phyloP scores from a whole-genome alignment of 257 asterid species.

The Plantago ovata region DNA sequence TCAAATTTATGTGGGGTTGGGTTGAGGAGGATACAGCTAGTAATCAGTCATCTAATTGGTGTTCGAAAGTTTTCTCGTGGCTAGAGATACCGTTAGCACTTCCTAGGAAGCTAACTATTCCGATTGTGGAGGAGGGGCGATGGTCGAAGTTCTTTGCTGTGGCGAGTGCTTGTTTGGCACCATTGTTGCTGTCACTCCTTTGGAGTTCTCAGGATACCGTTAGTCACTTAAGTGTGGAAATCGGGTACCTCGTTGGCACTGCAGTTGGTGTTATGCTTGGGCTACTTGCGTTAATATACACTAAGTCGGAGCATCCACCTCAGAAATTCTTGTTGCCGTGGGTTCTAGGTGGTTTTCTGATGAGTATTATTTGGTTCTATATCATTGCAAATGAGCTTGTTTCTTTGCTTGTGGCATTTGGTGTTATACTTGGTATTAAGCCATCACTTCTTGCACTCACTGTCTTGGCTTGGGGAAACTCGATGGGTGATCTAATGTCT shows the following conservation, averaged over 20 bases:
- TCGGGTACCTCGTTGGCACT: constrained; percentile 28
- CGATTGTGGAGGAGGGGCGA: constrained; percentile 65
- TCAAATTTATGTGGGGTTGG: constrained; percentile 61
- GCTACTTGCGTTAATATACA: constrained; percentile 38
- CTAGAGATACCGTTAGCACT: constrained; percentile 56
- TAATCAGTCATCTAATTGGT: constrained; percentile 28
- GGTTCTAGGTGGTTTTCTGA: constrained; percentile 73
- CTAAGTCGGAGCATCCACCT: constrained; percentile 50
- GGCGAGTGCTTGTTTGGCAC: constrained; percentile 55
- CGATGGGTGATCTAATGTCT: constrained; percentile 81
- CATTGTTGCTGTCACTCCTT: constrained; percentile 49
- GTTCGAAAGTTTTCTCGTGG: constrained; percentile 41
- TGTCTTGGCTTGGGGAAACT: constrained; percentile 84
- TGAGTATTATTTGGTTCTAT: constrained; percentile 87
- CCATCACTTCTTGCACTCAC: constrained; percentile 64
- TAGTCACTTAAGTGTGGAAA: constrained; percentile 11
- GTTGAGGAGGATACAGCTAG: constrained; percentile 30
- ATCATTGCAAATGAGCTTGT: constrained; percentile 77
- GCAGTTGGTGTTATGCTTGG: constrained; percentile 42
- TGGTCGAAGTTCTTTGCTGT: constrained; percentile 76
- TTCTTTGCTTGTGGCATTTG: constrained; percentile 53
- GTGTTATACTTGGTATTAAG: constrained; percentile 47
- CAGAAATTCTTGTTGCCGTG: constrained; percentile 44
- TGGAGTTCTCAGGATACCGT: constrained; percentile 32
- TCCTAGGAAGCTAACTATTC: constrained; percentile 66